Evolutionary conservation across 176 grass and related monocot species (phyloP).

Genomic region (Zea mays): Zm-B73-REFERENCE-NAM-5.0 NC_050096.1:5048001-5048500

Average conservation of each 20-base stretch:
- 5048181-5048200: background rate
- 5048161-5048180: background rate
- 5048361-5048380: background rate
- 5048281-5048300: background rate
- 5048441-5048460: no score
- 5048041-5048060: no score
- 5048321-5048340: background rate
- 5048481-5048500: no score
- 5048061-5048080: no score
- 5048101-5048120: no score
- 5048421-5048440: background rate
- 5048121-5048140: no score
- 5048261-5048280: background rate
- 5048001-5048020: no score
- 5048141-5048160: no score
- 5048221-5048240: background rate
- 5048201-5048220: background rate
- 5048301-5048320: background rate
- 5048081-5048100: no score
- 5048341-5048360: slow-evolving; percentile 13
- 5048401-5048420: slow-evolving; percentile 15
- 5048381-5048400: slow-evolving; percentile 12
- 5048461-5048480: no score
- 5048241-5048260: background rate
- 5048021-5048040: no score